Evolutionary conservation across 768 basidiomycete genomes (phyloP).

Genomic region (Dentipellis sp.): DNA sequence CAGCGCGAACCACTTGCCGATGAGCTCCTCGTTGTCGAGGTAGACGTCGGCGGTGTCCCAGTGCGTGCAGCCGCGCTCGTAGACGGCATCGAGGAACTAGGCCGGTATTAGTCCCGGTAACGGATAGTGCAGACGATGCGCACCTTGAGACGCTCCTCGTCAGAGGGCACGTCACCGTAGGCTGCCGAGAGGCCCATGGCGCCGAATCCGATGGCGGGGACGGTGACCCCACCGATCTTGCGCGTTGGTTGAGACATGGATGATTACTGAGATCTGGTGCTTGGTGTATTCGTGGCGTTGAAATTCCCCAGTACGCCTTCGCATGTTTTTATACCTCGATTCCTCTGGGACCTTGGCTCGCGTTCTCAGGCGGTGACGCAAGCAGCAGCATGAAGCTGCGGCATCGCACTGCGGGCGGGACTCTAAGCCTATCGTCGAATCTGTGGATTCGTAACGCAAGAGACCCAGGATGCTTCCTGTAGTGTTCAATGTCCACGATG

Average conservation of each 20-base stretch:
- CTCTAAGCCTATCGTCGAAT: no score
- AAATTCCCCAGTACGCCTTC: no score
- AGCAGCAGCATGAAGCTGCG: no score
- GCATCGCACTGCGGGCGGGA: no score
- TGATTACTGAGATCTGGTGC: no score
- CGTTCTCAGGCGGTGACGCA: no score
- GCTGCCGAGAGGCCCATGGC: conserved; percentile 45
- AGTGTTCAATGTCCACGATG: no score
- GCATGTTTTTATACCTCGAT: no score
- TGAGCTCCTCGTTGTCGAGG: conserved; percentile 31
- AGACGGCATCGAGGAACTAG: conserved; percentile 34
- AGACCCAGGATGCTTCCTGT: no score
- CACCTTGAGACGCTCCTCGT: conserved; percentile 51
- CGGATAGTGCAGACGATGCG: not conserved
- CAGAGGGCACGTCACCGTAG: conserved; percentile 35
- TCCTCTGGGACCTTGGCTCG: no score
- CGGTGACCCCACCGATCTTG: conserved; percentile 34
- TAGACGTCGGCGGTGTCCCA: conserved; percentile 42
- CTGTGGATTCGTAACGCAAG: no score
- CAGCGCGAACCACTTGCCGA: conserved; percentile 31
- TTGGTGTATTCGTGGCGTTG: no score
- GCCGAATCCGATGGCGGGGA: conserved; percentile 53
- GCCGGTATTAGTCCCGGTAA: not conserved
- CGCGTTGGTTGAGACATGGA: conserved; percentile 21
- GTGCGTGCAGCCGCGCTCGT: conserved; percentile 31